Evolutionary conservation across 139 green algal species (phyloP).

Genomic region (Trebouxia sp.): DNA sequence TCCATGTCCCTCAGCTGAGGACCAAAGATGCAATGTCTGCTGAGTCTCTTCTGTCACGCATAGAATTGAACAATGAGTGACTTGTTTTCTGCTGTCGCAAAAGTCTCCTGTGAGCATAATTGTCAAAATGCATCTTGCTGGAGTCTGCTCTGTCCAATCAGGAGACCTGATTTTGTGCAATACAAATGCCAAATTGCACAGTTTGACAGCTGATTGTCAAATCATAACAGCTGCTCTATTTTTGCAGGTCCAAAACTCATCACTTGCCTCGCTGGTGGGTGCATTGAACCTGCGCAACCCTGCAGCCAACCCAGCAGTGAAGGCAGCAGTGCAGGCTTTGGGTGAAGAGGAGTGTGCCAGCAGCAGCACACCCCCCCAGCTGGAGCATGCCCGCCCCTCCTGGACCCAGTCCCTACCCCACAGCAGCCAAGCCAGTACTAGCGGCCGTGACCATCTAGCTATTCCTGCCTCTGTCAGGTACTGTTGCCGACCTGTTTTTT

Average conservation of each 20-base stretch:
- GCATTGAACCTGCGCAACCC: background rate
- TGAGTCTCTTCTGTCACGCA: too few species aligned
- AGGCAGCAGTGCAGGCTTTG: background rate
- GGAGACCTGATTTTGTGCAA: background rate
- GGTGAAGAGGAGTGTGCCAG: slow-evolving; percentile 1
- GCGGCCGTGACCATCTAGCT: background rate
- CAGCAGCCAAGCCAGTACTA: background rate
- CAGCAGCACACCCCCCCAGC: background rate
- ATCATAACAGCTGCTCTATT: background rate
- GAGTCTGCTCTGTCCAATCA: background rate
- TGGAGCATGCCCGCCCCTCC: background rate
- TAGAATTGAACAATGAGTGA: too few species aligned
- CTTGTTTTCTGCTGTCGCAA: background rate
- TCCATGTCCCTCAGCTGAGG: too few species aligned
- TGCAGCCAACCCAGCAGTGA: background rate
- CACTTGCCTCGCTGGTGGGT: background rate
- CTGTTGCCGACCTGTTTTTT: background rate
- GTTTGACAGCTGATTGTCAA: background rate
- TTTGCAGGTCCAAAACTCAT: background rate
- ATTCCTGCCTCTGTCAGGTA: background rate
- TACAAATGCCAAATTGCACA: background rate
- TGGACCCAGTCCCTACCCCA: background rate
- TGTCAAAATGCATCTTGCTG: background rate
- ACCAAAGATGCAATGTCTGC: too few species aligned
- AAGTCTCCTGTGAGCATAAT: background rate